Evolutionary conservation across 768 basidiomycete genomes (phyloP), one percentile per base, ranked within the genome.

Genomic region (Calocybe gangraenosa): DNA sequence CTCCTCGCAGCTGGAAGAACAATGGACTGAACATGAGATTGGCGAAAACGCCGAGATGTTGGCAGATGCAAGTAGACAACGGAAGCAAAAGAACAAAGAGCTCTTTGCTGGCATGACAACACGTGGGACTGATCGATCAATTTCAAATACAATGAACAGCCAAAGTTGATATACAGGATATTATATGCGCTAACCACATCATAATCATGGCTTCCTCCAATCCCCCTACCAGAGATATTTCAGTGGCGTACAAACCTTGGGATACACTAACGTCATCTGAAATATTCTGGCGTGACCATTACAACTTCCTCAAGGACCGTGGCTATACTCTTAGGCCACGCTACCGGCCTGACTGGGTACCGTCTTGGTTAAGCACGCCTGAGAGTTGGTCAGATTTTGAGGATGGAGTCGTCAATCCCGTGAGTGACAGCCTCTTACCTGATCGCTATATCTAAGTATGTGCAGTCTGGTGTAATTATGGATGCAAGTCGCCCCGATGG

Each of bases 381-480:
- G 19, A 38, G 14, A 17, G 19, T 6, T 4, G 4, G 17, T 5
- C 7, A 4, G 3, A 14, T 20, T 38, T 7, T 7, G 19, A 38
- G 37, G 37, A 38, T 14, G 37, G 37, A 20, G 21, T 38, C 11
- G 9, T 7, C 7, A 19, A 11, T 20, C 4, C 21, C 18, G 37
- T 20, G 19, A 11, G 37, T 13, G 8, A 5, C 19, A 6, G 5
- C n/a, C 14, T 19, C 7, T 20, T 38, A 9, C 3, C 40, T 11
- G 10, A 32, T 18, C 5, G 10, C 19, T 14, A 38, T 19, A 7
- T 38, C 7, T 18, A 11, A 10, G 9, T 11, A 10, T 30, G 3
- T 23, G 7, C 23, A 23, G 22, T 9, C 21, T 69, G 7, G 69
- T 68, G 47, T 65, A 61, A 65, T 30, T 28, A 28, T 28, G 25